A percentile compares a stretch with the other conserved stretches of the same genome.
These are phyloP conservation scores for Peronospora destructor DNA, from an alignment of 352 stramenopile genomes.

Conservation along the genomic window DNA sequence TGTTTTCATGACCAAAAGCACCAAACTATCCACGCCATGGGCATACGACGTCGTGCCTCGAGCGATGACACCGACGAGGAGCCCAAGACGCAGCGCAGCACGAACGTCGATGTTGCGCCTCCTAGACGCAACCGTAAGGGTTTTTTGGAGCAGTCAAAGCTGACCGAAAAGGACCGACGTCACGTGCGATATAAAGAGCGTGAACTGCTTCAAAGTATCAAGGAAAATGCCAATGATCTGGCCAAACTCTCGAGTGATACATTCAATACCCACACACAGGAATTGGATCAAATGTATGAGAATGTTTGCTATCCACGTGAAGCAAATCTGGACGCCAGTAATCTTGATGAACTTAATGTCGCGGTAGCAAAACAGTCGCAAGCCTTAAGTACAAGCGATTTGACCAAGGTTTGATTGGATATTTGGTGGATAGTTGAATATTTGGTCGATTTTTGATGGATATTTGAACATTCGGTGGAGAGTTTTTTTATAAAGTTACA, in stretches of 20 bases:
- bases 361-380: constrained; percentile 71
- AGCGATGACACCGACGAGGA: constrained; percentile 22
- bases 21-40: background rate
- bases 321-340: constrained; percentile 73
- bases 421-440: background rate
- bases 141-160: constrained; percentile 60
- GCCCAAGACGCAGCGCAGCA: constrained; percentile 10
- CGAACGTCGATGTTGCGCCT: background rate
- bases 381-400: constrained; percentile 56
- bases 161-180: constrained; percentile 65
- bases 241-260: constrained; percentile 51
- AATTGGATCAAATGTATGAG: constrained; percentile 74
- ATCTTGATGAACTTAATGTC: constrained; percentile 77
- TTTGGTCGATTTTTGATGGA: background rate
- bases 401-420: constrained; percentile 46
- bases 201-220: constrained; percentile 65
- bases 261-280: constrained; percentile 52
- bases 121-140: constrained; percentile 26
- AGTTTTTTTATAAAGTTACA: background rate
- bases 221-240: constrained; percentile 61
- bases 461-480: background rate
- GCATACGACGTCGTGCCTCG: constrained; percentile 10
- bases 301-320: constrained; percentile 74
- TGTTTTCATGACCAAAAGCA: background rate
- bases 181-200: constrained; percentile 70